Base-by-base conservation (phyloP, 106 monocot species). In the Dendrobium officinale region DNA sequence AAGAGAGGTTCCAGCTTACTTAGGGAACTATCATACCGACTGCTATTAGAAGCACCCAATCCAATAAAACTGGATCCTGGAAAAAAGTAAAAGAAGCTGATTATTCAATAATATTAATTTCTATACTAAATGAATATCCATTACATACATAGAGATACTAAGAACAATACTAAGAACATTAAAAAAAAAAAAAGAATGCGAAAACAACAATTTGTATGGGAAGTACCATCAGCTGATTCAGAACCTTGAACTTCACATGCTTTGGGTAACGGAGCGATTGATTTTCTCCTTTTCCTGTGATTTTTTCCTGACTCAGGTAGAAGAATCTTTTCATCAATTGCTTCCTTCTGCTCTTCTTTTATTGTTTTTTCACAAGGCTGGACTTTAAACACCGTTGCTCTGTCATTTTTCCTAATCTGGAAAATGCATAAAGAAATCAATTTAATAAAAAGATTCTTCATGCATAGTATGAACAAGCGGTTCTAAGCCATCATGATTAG, bases 21-120 rank as follows among this genome's bases (percentile, higher is more conserved):
- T 77, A 98, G 81, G 79, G 97, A 98, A 87, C 89, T 98, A 79
- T 94, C 94, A 82, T 92, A 98, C 5, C 97, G 89, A 45, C 97
- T 91, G 55, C 85, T 86, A 79, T 75, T 81, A 13, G 87, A 55
- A 80, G 87, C 27, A 47, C 70, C 70, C 54, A 81, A 83, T 72
- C 78, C 79, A 85, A 80, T 81, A 10, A 47, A 73, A 13, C 3
- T 19, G 72, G 73, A 56, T 7, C 24, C 43, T 56, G 84, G 84
- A 77, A 88, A 83, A 77, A 2, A 81, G 9, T 22, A 49, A 74
- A 15, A n/a, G 68, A 37, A 49, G 22, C 76, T 51, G 4, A 76
- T 26, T 37, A 76, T 26, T 24, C 17, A 76, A 76, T 49, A 26
- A 37, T 70, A 11, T 16, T 70, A 37, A 70, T 33, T 15, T 37